Base-by-base conservation (phyloP, 768 basidiomycete genomes). In the Myochromella boudieri region DNA sequence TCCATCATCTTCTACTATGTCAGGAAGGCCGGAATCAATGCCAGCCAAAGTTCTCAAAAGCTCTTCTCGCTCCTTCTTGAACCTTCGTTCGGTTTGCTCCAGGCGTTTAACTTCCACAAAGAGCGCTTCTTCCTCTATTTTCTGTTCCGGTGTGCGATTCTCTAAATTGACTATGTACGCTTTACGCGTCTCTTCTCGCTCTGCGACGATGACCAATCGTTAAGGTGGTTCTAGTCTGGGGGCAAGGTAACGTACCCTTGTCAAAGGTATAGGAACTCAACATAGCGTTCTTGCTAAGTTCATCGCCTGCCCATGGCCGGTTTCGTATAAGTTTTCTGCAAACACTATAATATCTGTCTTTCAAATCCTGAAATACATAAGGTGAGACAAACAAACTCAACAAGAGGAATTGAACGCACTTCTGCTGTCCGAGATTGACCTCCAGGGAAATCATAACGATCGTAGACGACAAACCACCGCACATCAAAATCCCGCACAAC, bases 61-160 rank as follows among this genome's bases (percentile, higher is more conserved):
- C 34, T 91, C 90, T 46, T 97, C 92, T 14, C 94, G 75, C 15
- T 97, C 93, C 53, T 81, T 82, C 67, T 87, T 88, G 72, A 94
- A 97, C 43, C 77, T 78, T 25, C 87, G 78, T 62, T 97, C 94
- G 49, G 78, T 91, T 67, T 97, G 95, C 62, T 97, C 95, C 40
- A 99, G 76, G n/a, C 91, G 83, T 60, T 95, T 94, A 40, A 95
- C 78, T 65, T 97, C 93, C 52, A 97, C 70, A 67, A 90, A 97
- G 3, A 99, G 74, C 6, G 91, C 88, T 58, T 97, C 95, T 72
- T 98, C 97, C 63, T 99, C 95, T 14, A 85, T 87, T 34, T 95
- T 85, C 68, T 97, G 91, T 39, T 87, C 83, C 3, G 84, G 77
- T 0, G 92, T 88, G n/a, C 95, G 84, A 46, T 78, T 82, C 68